Evolutionary conservation across 352 stramenopile genomes (phyloP), one percentile per base, ranked within the genome.

Genomic region (Phytopythium aichiense): DNA sequence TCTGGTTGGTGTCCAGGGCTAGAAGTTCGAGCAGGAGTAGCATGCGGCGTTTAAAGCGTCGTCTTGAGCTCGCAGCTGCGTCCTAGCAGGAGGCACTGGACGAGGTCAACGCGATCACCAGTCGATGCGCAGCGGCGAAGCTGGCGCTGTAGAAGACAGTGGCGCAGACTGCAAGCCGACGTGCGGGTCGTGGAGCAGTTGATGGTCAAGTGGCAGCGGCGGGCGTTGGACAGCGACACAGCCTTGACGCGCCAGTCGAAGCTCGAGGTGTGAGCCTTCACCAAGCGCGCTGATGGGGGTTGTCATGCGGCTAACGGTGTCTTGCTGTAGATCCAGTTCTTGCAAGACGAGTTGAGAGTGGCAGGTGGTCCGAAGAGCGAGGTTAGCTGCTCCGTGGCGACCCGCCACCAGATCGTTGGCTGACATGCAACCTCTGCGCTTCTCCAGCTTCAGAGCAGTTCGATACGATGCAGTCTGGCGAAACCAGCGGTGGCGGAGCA

Each of bases 121-220:
- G 73, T 38, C 71, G 88, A 56, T 69, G 77, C 54, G 72, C 82
- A 45, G 79, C 58, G 15, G 78, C 89, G 61, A 84, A 84, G 53
- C 65, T 93, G 22, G 49, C 77, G 55, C 48, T 86, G 30, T 71
- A 89, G 51, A 91, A 90, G 63, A 87, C 78, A 61, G 69, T 86
- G 37, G 81, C 88, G 9, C 80, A 92, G 59, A 30, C 62, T 89
- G 56, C 80, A 91, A 52, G 80, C 83, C 5, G 79, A 88, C 59
- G 52, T 92, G 42, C 67, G 79, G 42, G 79, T 92, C 56, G 76
- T 91, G 0, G 79, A 91, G 53, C 68, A 67, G 18, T 82, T 73
- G 42, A 64, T 92, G 55, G 75, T 74, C 45, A 78, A 91, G 57
- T 92, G 82, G 80, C 83, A 84, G 42, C 83, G 91, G 46, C 82